phyloP scores from a whole-genome alignment of 2,329 filamentous ascomycete genomes.

The Parastagonospora avenae region DNA sequence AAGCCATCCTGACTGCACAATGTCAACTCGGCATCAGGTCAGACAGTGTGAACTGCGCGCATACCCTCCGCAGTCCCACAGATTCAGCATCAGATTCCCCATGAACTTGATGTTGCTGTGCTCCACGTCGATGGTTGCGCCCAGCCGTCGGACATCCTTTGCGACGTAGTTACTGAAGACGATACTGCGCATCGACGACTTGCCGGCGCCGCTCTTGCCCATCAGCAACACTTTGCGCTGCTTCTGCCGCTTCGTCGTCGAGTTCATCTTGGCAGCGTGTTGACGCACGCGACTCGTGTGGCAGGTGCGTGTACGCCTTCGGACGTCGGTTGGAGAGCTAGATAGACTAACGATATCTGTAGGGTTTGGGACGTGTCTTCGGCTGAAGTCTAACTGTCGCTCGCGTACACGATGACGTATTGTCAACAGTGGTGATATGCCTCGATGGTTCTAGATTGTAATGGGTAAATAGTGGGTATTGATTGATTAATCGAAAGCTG shows the following conservation, averaged over 20 bases:
- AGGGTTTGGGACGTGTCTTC: too few relatives aligned
- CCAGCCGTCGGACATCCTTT: slow-evolving; percentile 88
- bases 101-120: slow-evolving; percentile 99
- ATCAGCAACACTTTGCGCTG: slow-evolving; percentile 61
- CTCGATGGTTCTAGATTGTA: too few relatives aligned
- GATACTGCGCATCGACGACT: slow-evolving; percentile 97
- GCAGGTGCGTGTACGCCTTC: background rate
- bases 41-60: slow-evolving; percentile 21
- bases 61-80: slow-evolving; percentile 96
- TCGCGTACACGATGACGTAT: slow-evolving; percentile 14
- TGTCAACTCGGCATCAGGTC: slow-evolving; percentile 12
- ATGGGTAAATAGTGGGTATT: too few relatives aligned
- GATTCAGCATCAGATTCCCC: slow-evolving; percentile 93
- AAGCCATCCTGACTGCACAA: slow-evolving; percentile 84
- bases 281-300: background rate
- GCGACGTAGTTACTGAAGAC: slow-evolving; percentile 99
- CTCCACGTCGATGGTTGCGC: slow-evolving; percentile 97
- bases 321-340: too few relatives aligned
- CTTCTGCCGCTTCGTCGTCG: slow-evolving; percentile 54
- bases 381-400: background rate
- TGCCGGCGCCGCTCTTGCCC: slow-evolving; percentile 97
- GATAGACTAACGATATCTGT: too few relatives aligned
- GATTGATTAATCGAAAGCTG: background rate
- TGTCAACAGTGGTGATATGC: background rate
- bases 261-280: slow-evolving; percentile 36